A percentile compares a stretch with the other conserved stretches of the same genome.
These are phyloP conservation scores for Penicillium coprophilum DNA, from an alignment of 495 filamentous ascomycete species.

Conservation along the genomic window DNA sequence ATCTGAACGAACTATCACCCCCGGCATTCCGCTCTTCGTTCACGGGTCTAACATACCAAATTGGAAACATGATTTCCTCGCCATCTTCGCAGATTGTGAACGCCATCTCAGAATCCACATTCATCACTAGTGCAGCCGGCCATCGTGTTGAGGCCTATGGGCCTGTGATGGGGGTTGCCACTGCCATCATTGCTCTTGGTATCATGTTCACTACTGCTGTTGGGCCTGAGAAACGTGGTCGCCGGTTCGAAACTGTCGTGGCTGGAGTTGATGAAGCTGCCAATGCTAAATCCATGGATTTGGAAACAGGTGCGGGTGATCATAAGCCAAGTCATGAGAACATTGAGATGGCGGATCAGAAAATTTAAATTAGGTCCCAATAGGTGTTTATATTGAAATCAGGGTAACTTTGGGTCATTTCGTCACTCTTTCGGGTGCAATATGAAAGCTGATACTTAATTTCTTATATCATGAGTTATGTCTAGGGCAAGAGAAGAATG, in stretches of 20 bases:
- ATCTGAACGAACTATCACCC: slow-evolving; percentile 75
- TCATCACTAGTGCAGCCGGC: slow-evolving; percentile 46
- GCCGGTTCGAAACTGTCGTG: slow-evolving; percentile 61
- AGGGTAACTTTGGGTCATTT: background rate
- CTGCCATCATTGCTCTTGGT: slow-evolving; percentile 64
- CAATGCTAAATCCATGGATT: slow-evolving; percentile 18
- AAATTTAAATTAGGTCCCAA: slow-evolving; percentile 4
- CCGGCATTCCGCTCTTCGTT: slow-evolving; percentile 66
- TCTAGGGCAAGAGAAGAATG: background rate
- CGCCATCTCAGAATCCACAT: slow-evolving; percentile 57
- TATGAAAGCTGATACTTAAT: background rate
- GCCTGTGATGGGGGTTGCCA: slow-evolving; percentile 66
- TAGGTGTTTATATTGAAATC: background rate
- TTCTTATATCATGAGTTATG: background rate
- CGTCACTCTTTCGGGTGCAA: no score
- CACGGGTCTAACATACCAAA: slow-evolving; percentile 59
- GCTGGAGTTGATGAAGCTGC: slow-evolving; percentile 52
- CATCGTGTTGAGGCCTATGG: slow-evolving; percentile 63
- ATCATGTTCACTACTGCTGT: slow-evolving; percentile 58
- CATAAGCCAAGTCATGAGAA: slow-evolving; percentile 17
- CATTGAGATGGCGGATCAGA: slow-evolving; percentile 32
- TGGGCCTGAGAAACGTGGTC: slow-evolving; percentile 62
- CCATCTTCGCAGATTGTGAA: slow-evolving; percentile 73
- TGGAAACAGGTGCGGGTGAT: slow-evolving; percentile 22
- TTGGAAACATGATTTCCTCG: slow-evolving; percentile 75